These are phyloP conservation scores for Casaregolazyma lundiana DNA, from an alignment of 1,139 yeast species.

Conservation along the genomic window DNA sequence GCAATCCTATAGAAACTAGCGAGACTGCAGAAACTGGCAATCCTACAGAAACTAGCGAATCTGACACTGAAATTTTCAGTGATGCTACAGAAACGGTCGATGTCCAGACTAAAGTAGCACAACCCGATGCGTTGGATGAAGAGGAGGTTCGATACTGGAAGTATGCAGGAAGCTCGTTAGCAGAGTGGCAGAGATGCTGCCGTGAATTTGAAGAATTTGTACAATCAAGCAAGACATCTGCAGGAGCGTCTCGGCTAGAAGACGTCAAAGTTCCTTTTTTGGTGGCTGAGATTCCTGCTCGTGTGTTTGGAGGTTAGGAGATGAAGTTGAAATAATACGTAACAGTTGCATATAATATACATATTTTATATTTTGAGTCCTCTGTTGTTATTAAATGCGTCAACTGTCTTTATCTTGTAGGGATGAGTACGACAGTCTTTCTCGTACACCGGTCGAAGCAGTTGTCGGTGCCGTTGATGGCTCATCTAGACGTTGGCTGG, in stretches of 20 bases:
- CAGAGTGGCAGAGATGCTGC: slow-evolving; percentile 57
- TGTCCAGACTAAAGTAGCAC: neutral
- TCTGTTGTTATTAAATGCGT: neutral
- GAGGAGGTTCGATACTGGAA: slow-evolving; percentile 33
- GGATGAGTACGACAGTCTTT: neutral
- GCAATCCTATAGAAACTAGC: too few relatives aligned
- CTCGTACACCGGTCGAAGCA: neutral
- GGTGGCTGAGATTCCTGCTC: slow-evolving; percentile 38
- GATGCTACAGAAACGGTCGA: too few relatives aligned
- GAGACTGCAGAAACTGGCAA: too few relatives aligned
- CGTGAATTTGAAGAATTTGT: slow-evolving; percentile 58
- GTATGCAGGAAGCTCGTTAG: slow-evolving; percentile 57
- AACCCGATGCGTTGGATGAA: neutral
- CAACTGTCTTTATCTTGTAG: neutral
- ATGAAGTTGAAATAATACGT: neutral
- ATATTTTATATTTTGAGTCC: neutral
- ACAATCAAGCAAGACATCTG: slow-evolving; percentile 28
- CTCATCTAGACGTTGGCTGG: neutral
- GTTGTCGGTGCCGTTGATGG: slow-evolving; percentile 5
- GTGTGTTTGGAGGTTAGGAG: slow-evolving; percentile 8
- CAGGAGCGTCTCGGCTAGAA: slow-evolving; percentile 29
- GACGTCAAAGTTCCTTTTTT: slow-evolving; percentile 40
- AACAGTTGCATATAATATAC: slow-evolving; percentile 5
- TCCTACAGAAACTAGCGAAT: too few relatives aligned
- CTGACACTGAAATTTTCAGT: too few relatives aligned